Conservation (phyloP, 495 filamentous ascomycete genomes). For the Hypoxylon fuscum region DNA sequence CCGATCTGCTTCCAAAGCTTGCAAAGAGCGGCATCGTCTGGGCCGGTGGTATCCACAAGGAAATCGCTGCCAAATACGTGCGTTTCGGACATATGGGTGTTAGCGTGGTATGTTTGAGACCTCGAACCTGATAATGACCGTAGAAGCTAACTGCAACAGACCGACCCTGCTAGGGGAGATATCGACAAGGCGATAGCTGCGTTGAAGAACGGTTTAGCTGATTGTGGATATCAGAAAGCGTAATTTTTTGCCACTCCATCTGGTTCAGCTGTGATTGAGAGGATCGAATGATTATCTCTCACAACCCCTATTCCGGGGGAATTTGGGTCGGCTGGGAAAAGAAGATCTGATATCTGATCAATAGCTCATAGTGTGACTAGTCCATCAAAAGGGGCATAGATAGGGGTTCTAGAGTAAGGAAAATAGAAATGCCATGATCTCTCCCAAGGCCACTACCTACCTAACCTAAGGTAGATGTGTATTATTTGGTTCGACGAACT, state of each 20-base stretch:
- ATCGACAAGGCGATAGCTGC: conserved; percentile 83
- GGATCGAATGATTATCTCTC: background rate
- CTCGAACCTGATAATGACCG: conserved; percentile 53
- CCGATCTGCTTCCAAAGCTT: conserved; percentile 85
- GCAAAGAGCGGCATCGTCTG: conserved; percentile 92
- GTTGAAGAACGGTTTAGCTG: conserved; percentile 75
- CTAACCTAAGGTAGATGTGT: too few species aligned
- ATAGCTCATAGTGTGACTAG: conserved; percentile 18
- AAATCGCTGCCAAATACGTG: conserved; percentile 66
- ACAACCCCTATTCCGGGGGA: background rate
- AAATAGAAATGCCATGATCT: conserved; percentile 12
- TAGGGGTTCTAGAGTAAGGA: conserved; percentile 22
- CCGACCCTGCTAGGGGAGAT: conserved; percentile 70
- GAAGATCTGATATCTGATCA: conserved; percentile 4
- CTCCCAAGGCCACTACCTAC: conserved; percentile 2
- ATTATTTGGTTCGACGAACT: background rate
- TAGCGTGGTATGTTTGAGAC: conserved; percentile 68
- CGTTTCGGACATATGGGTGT: conserved; percentile 94
- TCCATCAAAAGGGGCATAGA: conserved; percentile 12
- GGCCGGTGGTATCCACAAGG: conserved; percentile 93
- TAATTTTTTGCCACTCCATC: conserved; percentile 32
- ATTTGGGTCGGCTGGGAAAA: conserved; percentile 2
- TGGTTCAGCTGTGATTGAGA: background rate
- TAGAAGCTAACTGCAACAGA: conserved; percentile 49
- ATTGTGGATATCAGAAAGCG: conserved; percentile 71